A percentile compares a stretch with the other conserved stretches of the same genome.
Conservation (phyloP, 441 rosid species). For the Eutrema salsugineum region DNA sequence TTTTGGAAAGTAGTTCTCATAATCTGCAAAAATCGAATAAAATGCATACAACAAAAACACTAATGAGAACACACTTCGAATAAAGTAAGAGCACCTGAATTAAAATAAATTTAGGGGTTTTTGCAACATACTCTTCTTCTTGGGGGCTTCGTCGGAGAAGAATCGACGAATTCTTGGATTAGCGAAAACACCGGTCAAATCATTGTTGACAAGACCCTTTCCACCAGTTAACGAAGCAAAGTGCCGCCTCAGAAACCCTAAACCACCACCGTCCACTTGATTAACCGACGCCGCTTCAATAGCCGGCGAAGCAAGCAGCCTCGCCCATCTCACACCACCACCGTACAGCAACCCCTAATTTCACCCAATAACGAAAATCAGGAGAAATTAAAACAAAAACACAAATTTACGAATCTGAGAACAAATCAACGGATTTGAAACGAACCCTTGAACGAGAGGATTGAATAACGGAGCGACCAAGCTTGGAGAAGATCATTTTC, state of each 20-base stretch:
- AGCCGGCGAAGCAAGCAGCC: constrained; percentile 9
- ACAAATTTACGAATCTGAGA: constrained; percentile 3
- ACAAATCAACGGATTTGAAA: background rate
- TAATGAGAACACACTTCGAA: background rate
- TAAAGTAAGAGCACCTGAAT: background rate
- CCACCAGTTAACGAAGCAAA: constrained; percentile 46
- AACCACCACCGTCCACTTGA: constrained; percentile 40
- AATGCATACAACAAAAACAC: background rate
- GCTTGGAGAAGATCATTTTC: constrained; percentile 66
- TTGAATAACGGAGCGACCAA: constrained; percentile 36
- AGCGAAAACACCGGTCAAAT: constrained; percentile 42
- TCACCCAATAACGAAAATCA: background rate
- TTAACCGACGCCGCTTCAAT: constrained; percentile 23
- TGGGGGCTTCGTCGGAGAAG: constrained; percentile 58
- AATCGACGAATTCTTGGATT: constrained; percentile 40
- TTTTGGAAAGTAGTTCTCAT: constrained; percentile 63
- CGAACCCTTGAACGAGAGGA: constrained; percentile 50
- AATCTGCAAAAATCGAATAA: constrained; percentile 38
- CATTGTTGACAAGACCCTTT: constrained; percentile 31
- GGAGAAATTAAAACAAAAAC: background rate
- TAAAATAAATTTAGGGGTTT: background rate
- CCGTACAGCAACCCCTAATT: constrained; percentile 37
- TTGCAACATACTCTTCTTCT: constrained; percentile 58
- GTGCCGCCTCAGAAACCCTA: constrained; percentile 60
- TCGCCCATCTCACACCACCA: constrained; percentile 40